A percentile compares a stretch with the other conserved stretches of the same genome.
phyloP scores from a whole-genome alignment of 345 rosid species.

The Litchi chinensis region DNA sequence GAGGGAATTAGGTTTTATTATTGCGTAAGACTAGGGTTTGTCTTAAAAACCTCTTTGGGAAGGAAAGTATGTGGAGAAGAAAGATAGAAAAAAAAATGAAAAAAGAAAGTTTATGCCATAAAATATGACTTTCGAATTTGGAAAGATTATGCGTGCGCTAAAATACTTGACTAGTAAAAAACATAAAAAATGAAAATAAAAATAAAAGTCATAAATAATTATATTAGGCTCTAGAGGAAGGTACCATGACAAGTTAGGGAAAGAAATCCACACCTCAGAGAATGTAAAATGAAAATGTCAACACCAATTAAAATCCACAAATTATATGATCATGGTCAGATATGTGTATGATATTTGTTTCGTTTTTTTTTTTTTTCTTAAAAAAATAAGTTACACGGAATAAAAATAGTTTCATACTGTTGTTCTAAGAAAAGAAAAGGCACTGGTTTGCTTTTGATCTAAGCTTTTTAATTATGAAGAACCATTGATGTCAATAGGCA shows the following conservation, averaged over 20 bases:
- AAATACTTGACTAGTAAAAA: background rate
- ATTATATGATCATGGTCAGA: background rate
- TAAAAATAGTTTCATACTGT: background rate
- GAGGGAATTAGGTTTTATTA: slow-evolving; percentile 25
- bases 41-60: slow-evolving; percentile 22
- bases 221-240: background rate
- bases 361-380: no score
- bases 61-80: slow-evolving; percentile 4
- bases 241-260: background rate
- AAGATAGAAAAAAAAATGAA: background rate
- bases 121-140: background rate
- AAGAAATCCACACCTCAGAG: background rate
- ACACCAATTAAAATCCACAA: background rate
- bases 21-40: slow-evolving; percentile 30
- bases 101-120: slow-evolving; percentile 4
- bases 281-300: background rate
- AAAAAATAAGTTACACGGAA: background rate
- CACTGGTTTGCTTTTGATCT: background rate
- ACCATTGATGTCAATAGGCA: background rate
- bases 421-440: slow-evolving; percentile 8
- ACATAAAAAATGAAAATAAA: no score
- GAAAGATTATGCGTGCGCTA: background rate
- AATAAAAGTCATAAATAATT: background rate
- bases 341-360: no score
- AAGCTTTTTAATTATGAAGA: background rate